These are phyloP conservation scores for Citrus mangshanensis DNA, from an alignment of 345 rosid genomes.

Conservation along the genomic window DNA sequence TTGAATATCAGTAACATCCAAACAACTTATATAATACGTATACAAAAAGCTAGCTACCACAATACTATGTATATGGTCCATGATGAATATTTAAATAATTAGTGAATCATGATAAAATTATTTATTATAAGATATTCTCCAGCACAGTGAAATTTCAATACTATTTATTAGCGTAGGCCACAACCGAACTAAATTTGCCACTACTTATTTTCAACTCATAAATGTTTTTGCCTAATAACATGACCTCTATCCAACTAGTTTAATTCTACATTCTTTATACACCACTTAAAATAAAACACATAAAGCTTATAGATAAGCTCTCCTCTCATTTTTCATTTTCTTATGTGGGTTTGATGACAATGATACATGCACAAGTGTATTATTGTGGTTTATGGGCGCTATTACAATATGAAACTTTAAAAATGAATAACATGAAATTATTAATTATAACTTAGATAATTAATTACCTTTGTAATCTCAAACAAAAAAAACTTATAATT, in stretches of 20 bases:
- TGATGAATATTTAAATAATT: conserved; percentile 1
- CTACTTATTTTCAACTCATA: conserved; percentile 44
- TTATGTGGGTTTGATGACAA: background rate
- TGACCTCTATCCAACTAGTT: conserved; percentile 44
- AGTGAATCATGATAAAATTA: conserved; percentile 1
- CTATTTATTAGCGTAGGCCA: conserved; percentile 66
- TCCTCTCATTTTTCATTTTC: background rate
- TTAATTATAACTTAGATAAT: background rate
- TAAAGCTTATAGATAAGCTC: background rate
- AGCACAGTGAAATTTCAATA: conserved; percentile 37
- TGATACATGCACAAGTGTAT: background rate
- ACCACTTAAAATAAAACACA: background rate
- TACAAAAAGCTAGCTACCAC: background rate
- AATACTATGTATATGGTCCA: conserved; percentile 17
- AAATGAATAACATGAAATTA: too few species aligned
- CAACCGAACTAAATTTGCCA: conserved; percentile 45
- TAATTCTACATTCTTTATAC: conserved; percentile 14
- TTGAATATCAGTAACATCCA: conserved; percentile 22
- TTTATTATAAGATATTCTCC: background rate
- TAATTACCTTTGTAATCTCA: too few species aligned
- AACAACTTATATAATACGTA: conserved; percentile 15
- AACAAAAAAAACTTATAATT: too few species aligned
- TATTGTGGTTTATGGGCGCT: background rate
- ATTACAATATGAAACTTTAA: background rate
- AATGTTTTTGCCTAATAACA: conserved; percentile 48